Base-by-base conservation (phyloP, 495 filamentous ascomycete species). In the Aspergillus sparsus region DNA sequence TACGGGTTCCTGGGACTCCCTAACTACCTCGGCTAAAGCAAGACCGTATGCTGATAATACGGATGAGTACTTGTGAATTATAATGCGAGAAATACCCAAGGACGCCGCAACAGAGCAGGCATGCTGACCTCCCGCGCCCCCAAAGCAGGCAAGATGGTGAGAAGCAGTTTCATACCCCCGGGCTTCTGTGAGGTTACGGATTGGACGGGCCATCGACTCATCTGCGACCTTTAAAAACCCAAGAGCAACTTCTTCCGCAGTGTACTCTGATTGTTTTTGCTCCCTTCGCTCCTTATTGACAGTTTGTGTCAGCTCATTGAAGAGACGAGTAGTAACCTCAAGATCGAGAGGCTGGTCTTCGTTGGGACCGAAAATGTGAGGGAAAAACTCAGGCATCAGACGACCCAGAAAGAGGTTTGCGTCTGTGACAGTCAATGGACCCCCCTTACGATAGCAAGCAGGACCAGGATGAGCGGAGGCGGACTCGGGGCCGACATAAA, bases 401-500 rank as follows among this genome's bases (percentile, higher is more conserved):
- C 94, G 84, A 5, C 93, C 94, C 0, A 98, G 83, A 70, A 89
- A 93, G 34, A 97, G 72, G 64, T 98, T 98, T 12, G 93, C 93
- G 71, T 98, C 93, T 0, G 93, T 98, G 16, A 98, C 92, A 0
- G 93, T 94, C 12, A 94, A 76, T 6, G 93, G 93, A 0, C 93
- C 93, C 0, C 92, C 94, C 74, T 98, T 98, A 6, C 93, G 82
- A 75, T 98, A 98, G 66, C 93, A 98, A 3, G 90, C 93, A 6
- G 93, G 93, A 3, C 93, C 93, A 1, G 93, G 93, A 68, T 97
- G 93, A 6, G 93, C 93, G 35, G 92, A 87, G 0, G 93, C 93
- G 3, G 91, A 96, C 70, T 98, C 94, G 4, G 93, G 93, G 0
- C 93, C 93, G 33, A 97, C 93, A n/a, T 95, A 92, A 66, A 98